Evolutionary conservation across 2,329 filamentous ascomycete genomes (phyloP), one percentile per base, ranked within the genome.

Genomic region (Penicillium decumbens): DNA sequence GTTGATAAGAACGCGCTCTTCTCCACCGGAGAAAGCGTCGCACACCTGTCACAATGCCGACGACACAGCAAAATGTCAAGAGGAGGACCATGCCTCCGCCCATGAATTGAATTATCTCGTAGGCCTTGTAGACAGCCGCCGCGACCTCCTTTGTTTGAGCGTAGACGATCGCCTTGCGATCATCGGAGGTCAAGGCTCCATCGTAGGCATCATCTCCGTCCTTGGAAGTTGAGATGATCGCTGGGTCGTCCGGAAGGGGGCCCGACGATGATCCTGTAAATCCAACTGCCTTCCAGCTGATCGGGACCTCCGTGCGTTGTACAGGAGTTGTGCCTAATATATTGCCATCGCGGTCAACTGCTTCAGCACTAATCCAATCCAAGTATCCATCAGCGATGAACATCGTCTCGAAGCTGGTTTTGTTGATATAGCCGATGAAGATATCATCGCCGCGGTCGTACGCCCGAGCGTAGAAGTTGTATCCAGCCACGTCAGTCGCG

Each of bases 391-490:
- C 49, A 3, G 58, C 60, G 33, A 61, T 55, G 50, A 63, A 67
- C 55, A 65, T 62, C 6, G 69, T 71, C 51, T 73, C 69, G 41
- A 73, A 72, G 12, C 64, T 64, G 4, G 53, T 46, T 45, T 71
- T 73, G 33, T 56, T 52, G 4, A 61, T 61, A 29, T 53, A 59
- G 12, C 60, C 65, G 23, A 71, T 46, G 13, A 59, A 43, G n/a
- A 57, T 46, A 6, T 57, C 53, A 3, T 48, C 58, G 51, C 33
- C 68, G 50, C 43, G 67, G 6, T 53, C 53, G 32, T 47, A 48
- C 9, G 50, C 51, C 13, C 63, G 55, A 20, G 48, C 63, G 41
- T 62, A 64, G 41, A 70, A 65, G 9, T 60, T 57, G 67, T 68
- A 72, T 1, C 24, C 20, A 1, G 48, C 53, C 2, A 72, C 56